A percentile compares a stretch with the other conserved stretches of the same genome.
Evolutionary conservation across 306 rosid species (phyloP).

Genomic region (Rubus parviflorus): DNA sequence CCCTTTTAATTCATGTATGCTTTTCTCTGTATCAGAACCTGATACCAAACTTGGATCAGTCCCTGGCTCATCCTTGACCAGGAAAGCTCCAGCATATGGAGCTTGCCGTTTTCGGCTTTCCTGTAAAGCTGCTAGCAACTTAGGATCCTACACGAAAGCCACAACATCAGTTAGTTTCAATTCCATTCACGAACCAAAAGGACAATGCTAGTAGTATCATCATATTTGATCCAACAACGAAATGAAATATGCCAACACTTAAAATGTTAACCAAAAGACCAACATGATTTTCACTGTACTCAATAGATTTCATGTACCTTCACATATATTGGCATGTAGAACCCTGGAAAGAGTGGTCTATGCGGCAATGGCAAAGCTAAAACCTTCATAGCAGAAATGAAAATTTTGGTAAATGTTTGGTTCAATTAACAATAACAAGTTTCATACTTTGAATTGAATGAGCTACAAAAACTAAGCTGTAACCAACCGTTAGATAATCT

Average conservation of each 20-base stretch:
- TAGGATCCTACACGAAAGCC: slow-evolving; percentile 69
- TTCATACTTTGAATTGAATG: not conserved
- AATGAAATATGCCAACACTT: not conserved
- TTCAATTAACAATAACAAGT: not conserved
- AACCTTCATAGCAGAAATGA: slow-evolving; percentile 44
- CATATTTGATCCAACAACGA: slow-evolving; percentile 12
- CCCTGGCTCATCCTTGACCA: slow-evolving; percentile 85
- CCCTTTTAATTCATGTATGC: slow-evolving; percentile 66
- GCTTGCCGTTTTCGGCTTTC: slow-evolving; percentile 93
- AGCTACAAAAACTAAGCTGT: not conserved
- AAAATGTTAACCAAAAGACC: not conserved
- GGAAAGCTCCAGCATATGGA: slow-evolving; percentile 98
- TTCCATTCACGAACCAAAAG: slow-evolving; percentile 8
- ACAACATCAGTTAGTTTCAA: slow-evolving; percentile 24
- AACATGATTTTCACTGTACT: slow-evolving; percentile 6
- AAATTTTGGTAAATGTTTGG: not conserved
- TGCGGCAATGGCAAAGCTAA: slow-evolving; percentile 95
- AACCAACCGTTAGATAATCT: slow-evolving; percentile 86
- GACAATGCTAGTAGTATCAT: not conserved
- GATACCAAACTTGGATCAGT: slow-evolving; percentile 72
- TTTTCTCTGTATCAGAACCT: slow-evolving; percentile 77
- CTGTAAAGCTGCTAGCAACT: slow-evolving; percentile 84
- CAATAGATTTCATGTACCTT: slow-evolving; percentile 47
- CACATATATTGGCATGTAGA: slow-evolving; percentile 96
- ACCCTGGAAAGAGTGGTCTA: slow-evolving; percentile 96